phyloP scores from a whole-genome alignment of 2,329 filamentous ascomycete genomes.

The Pestalotiopsis sp. region DNA sequence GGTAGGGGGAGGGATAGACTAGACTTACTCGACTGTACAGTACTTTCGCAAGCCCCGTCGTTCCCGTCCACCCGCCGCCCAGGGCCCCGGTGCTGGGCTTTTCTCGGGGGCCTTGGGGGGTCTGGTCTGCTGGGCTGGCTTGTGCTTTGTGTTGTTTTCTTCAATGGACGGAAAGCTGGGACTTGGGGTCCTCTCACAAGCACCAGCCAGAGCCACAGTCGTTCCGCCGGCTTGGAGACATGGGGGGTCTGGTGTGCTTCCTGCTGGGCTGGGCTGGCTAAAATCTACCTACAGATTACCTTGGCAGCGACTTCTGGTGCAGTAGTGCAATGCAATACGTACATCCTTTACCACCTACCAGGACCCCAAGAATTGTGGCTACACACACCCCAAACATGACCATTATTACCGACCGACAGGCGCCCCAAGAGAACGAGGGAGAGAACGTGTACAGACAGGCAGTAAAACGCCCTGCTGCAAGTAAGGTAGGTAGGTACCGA shows the following conservation, averaged over 20 bases:
- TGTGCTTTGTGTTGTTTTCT: neutral
- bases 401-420: too few relatives aligned
- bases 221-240: conserved; percentile 3
- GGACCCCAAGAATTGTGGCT: too few relatives aligned
- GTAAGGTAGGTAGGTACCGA: neutral
- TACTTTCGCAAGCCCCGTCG: conserved; percentile 11
- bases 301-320: too few relatives aligned
- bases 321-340: too few relatives aligned
- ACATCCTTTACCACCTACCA: too few relatives aligned
- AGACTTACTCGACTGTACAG: neutral
- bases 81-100: neutral
- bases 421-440: neutral
- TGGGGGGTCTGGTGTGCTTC: neutral
- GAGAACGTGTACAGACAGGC: too few relatives aligned
- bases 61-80: conserved; percentile 12
- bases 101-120: too few relatives aligned
- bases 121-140: too few relatives aligned
- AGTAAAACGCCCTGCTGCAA: too few relatives aligned
- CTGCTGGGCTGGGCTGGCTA: neutral
- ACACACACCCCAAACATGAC: too few relatives aligned
- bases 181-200: neutral
- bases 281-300: neutral
- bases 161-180: neutral
- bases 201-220: neutral
- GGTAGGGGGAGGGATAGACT: too few relatives aligned